phyloP scores from a whole-genome alignment of 2,329 filamentous ascomycete genomes.

The Falciphora oryzae region DNA sequence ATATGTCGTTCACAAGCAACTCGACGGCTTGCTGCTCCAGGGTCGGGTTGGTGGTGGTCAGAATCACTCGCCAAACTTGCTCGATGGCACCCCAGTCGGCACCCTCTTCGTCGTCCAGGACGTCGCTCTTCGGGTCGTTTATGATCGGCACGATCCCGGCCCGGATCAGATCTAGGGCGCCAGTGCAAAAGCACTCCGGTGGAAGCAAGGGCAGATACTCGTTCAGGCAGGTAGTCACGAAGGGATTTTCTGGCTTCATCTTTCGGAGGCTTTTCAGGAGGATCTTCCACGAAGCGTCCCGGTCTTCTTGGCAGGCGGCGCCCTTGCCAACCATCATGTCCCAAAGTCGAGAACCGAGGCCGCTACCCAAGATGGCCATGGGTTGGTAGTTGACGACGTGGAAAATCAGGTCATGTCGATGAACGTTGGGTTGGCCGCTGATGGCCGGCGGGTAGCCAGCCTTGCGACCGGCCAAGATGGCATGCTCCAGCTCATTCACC shows the following conservation, averaged over 20 bases:
- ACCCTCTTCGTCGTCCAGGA: slow-evolving; percentile 42
- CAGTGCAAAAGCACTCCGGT: slow-evolving; percentile 52
- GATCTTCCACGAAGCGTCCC: slow-evolving; percentile 64
- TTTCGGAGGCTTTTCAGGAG: slow-evolving; percentile 38
- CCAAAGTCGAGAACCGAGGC: slow-evolving; percentile 64
- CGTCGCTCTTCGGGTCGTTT: slow-evolving; percentile 35
- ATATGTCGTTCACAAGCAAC: slow-evolving; percentile 65
- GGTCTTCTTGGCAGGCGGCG: slow-evolving; percentile 53
- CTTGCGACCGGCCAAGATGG: slow-evolving; percentile 35
- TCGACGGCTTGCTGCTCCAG: slow-evolving; percentile 65
- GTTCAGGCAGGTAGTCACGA: slow-evolving; percentile 47
- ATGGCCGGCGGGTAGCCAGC: slow-evolving; percentile 39
- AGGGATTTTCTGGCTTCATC: slow-evolving; percentile 44
- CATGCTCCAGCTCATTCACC: slow-evolving; percentile 58
- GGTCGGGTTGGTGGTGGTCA: slow-evolving; percentile 58
- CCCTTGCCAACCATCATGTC: slow-evolving; percentile 62
- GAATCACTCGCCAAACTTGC: slow-evolving; percentile 76
- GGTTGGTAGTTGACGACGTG: slow-evolving; percentile 56
- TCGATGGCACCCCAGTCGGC: slow-evolving; percentile 53
- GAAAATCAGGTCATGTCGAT: slow-evolving; percentile 51
- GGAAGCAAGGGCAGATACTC: slow-evolving; percentile 53
- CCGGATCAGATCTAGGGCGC: slow-evolving; percentile 58
- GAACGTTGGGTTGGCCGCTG: slow-evolving; percentile 41
- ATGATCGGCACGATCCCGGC: slow-evolving; percentile 43
- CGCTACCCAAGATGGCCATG: slow-evolving; percentile 48